Evolutionary conservation across 306 rosid genomes (phyloP), one percentile per base, ranked within the genome.

Genomic region (Sophora flavescens): DNA sequence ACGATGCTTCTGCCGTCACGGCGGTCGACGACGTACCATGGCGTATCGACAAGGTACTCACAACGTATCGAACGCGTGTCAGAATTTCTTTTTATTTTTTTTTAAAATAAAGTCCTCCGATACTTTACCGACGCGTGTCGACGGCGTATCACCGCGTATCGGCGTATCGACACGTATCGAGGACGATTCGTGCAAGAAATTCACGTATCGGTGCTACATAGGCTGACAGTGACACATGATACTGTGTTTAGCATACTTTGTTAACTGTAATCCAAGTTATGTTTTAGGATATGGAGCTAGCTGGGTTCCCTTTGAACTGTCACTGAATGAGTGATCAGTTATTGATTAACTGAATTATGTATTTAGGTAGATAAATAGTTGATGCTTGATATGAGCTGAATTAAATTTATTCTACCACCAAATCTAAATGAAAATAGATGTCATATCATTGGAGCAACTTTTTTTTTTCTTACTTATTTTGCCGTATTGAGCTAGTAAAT

Each of bases 211-310:
- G n/a, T n/a, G n/a, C n/a, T n/a, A n/a, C n/a, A n/a, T n/a, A n/a
- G 13, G 60, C 48, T 72, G 33, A 68, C 70, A 48, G 3, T 44
- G 13, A 44, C 8, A 8, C n/a, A 22, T 45, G 30, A 63, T 28
- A 32, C 48, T 68, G 16, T 33, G 38, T 58, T 42, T 68, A 74
- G 61, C 22, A 17, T 4, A 8, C 39, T 78, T 50, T 35, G 38
- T 56, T 72, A 69, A 9, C 48, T 70, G 33, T 57, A 65, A 45
- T 77, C 58, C 39, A 67, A 45, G 16, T 38, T 52, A 36, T 2
- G n/a, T 28, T 28, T 28, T 47, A 61, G 60, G 72, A 44, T 71
- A 57, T 76, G 72, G 16, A 35, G 56, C 54, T 69, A 35, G 71
- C 4, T 6, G 14, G 18, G n/a, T 3, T 51, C 26, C 63, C 39